Evolutionary conservation across 495 filamentous ascomycete genomes (phyloP).

Genomic region (Parathielavia appendiculata): DNA sequence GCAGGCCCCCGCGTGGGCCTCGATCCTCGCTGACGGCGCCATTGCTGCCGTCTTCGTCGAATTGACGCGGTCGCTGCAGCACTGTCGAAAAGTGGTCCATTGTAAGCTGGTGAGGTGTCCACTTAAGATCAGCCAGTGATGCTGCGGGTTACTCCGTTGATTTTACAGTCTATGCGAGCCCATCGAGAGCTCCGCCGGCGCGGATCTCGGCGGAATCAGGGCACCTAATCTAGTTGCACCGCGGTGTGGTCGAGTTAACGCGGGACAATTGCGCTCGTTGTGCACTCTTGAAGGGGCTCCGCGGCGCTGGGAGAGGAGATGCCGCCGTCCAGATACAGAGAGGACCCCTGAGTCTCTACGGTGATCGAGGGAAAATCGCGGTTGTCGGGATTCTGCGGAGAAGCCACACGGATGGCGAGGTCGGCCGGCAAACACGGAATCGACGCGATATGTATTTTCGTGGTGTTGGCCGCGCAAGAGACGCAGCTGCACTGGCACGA

Average conservation of each 20-base stretch:
- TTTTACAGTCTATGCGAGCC: conserved; percentile 27
- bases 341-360: background rate
- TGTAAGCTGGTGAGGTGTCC: background rate
- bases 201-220: conserved; percentile 18
- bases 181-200: conserved; percentile 27
- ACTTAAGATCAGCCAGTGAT: conserved; percentile 17
- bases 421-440: background rate
- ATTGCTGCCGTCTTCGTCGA: conserved; percentile 37
- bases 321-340: background rate
- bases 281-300: background rate
- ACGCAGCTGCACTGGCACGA: conserved; percentile 18
- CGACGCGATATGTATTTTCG: background rate
- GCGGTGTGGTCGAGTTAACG: background rate
- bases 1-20: conserved; percentile 30
- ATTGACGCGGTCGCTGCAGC: conserved; percentile 40
- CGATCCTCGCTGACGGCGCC: conserved; percentile 28
- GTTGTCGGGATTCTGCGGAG: background rate
- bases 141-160: conserved; percentile 17
- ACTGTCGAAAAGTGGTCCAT: conserved; percentile 47
- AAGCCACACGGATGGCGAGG: conserved; percentile 6
- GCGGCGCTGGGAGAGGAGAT: background rate
- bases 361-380: background rate
- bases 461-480: conserved; percentile 7
- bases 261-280: background rate
- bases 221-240: conserved; percentile 1